Base-by-base conservation (phyloP, 78 protist species). In the Tieghemostelium lacteum region DNA sequence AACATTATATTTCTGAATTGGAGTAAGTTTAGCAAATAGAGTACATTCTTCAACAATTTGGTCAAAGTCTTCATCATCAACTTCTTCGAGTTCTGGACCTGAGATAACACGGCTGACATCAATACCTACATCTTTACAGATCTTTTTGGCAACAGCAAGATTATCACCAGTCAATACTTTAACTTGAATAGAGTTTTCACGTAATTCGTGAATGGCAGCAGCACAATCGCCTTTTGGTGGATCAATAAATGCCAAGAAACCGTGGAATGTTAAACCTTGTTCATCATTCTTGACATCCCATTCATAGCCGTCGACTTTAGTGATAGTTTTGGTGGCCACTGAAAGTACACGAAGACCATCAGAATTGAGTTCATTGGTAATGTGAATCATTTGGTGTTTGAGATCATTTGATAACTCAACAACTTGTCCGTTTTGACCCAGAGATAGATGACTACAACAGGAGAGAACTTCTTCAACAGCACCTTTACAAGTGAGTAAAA, bases 161-260 rank as follows among this genome's bases (percentile, higher is more conserved):
- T 88, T 75, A 52, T 88, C 93, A 65, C 93, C 93, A 24, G 93
- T 88, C 50, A 88, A 61, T 71, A 88, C 87, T 80, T 88, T 88
- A n/a, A 88, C 76, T 60, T 70, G 74, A 36, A 88, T 57, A 17
- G 50, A 50, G 61, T 88, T 88, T 2, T 58, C 29, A 26, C 78
- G 24, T 14, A 88, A 52, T 28, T 28, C 37, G 22, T 17, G 28
- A 37, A 88, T 88, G 0, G 93, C 76, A 52, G 37, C 88, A 2
- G 86, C 87, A 50, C 88, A 77, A 62, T 88, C 93, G 0, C 77
- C 26, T 39, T 77, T 75, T 36, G 93, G 87, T 69, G 93, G 93
- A 58, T 83, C 91, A 33, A 83, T 83, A 49, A 83, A 83, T 22
- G 91, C 57, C 7, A 83, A 34, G 62, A 69, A 83, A 45, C 91